Conservation (phyloP, 2,329 filamentous ascomycete species). For the Epichloe elymi region DNA sequence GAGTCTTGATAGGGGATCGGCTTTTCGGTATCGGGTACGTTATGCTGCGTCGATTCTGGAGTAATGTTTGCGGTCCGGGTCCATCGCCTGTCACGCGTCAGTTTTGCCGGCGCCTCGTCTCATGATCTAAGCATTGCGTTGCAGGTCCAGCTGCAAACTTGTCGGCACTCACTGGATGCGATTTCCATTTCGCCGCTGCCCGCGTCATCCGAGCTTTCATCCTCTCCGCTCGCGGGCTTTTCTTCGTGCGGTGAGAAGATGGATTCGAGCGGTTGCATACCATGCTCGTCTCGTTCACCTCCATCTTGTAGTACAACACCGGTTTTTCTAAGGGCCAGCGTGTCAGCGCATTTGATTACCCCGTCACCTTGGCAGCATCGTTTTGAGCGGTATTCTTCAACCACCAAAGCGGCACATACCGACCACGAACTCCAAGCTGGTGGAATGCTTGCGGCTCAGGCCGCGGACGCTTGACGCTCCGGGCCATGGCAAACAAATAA, state of each 20-base stretch:
- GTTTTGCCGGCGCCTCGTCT: neutral
- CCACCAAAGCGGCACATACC: conserved; percentile 16
- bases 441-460: conserved; percentile 17
- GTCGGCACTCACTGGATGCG: conserved; percentile 28
- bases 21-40: conserved; percentile 34
- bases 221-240: conserved; percentile 14
- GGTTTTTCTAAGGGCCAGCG: conserved; percentile 55
- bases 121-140: neutral
- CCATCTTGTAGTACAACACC: conserved; percentile 69
- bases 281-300: conserved; percentile 76
- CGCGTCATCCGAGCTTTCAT: conserved; percentile 13
- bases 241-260: conserved; percentile 82
- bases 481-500: conserved; percentile 16
- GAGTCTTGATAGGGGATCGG: conserved; percentile 51
- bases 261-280: conserved; percentile 74
- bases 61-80: conserved; percentile 38
- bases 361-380: no score
- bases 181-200: conserved; percentile 41
- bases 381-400: neutral
- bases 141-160: neutral
- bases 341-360: neutral
- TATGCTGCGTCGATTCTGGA: conserved; percentile 37
- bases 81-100: conserved; percentile 29
- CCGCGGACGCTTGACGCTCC: conserved; percentile 18
- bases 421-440: conserved; percentile 23